phyloP scores from a whole-genome alignment of 2,329 filamentous ascomycete genomes.

The Aspergillus eucalypticola region DNA sequence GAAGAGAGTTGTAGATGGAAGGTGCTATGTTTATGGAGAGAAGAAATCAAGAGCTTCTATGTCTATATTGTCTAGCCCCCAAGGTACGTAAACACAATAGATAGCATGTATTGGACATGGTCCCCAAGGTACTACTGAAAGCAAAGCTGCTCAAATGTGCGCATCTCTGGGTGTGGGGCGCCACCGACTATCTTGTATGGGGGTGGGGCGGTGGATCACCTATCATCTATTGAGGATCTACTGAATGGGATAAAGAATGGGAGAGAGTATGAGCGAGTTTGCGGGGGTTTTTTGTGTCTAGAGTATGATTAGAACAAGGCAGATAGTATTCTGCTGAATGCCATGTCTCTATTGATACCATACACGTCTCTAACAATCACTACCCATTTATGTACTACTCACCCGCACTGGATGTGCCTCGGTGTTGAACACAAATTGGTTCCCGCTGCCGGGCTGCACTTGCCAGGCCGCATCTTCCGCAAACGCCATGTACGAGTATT shows the following conservation, averaged over 20 bases:
- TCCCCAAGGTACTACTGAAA: slow-evolving; percentile 15
- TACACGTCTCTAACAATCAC: background rate
- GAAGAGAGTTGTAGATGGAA: background rate
- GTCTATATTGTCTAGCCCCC: background rate
- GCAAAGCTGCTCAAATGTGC: slow-evolving; percentile 27
- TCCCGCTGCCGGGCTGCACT: slow-evolving; percentile 50
- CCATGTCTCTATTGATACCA: background rate
- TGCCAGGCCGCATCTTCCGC: slow-evolving; percentile 62
- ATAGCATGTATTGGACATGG: background rate
- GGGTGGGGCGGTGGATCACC: background rate
- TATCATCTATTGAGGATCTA: too few species aligned
- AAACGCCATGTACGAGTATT: slow-evolving; percentile 77
- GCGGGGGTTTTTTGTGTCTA: background rate
- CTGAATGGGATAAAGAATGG: background rate
- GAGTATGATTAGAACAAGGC: too few species aligned
- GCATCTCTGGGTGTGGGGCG: slow-evolving; percentile 15
- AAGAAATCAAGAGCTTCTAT: background rate
- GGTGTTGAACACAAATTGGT: slow-evolving; percentile 64
- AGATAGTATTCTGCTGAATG: too few species aligned
- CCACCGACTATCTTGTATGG: background rate
- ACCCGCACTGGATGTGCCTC: slow-evolving; percentile 59
- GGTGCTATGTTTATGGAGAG: background rate
- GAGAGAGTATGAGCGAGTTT: background rate
- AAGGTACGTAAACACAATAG: background rate
- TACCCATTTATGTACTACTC: slow-evolving; percentile 1